Conservation (phyloP, 192 early-diverging fungal genomes). For the Gonapodya prolifera region DNA sequence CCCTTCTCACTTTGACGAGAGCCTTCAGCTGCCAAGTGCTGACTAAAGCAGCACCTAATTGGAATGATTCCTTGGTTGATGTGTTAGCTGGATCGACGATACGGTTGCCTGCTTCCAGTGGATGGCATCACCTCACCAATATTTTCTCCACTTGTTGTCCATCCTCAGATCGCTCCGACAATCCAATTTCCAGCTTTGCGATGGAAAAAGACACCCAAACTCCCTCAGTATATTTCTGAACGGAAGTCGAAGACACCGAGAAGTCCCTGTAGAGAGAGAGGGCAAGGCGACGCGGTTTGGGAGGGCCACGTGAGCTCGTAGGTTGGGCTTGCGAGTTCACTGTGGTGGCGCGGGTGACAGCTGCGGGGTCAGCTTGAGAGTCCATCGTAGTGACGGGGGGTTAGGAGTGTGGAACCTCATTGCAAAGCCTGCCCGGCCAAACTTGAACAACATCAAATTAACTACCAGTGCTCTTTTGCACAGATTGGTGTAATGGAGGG, state of each 20-base stretch:
- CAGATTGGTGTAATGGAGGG: too few species aligned
- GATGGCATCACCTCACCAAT: neutral
- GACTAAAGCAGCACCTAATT: neutral
- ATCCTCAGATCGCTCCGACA: neutral
- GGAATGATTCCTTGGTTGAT: neutral
- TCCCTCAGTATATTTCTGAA: neutral
- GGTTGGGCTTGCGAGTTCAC: too few species aligned
- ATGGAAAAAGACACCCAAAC: neutral
- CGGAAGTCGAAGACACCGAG: neutral
- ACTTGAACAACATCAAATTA: too few species aligned
- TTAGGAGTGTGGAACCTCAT: too few species aligned
- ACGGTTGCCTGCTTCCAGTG: neutral
- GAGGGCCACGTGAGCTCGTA: too few species aligned
- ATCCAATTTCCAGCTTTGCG: neutral
- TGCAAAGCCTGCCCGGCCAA: too few species aligned
- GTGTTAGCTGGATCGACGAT: too few species aligned
- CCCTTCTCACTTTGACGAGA: neutral
- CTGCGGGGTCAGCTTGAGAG: too few species aligned
- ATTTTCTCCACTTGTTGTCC: neutral
- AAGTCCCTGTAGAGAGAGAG: neutral
- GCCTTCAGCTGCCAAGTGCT: neutral
- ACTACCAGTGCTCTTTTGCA: too few species aligned
- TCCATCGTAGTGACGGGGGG: too few species aligned
- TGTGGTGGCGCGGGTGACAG: too few species aligned
- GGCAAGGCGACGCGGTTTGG: too few species aligned